Evolutionary conservation across 2,329 filamentous ascomycete species (phyloP).

Genomic region (Microdochium trichocladiopsis): DNA sequence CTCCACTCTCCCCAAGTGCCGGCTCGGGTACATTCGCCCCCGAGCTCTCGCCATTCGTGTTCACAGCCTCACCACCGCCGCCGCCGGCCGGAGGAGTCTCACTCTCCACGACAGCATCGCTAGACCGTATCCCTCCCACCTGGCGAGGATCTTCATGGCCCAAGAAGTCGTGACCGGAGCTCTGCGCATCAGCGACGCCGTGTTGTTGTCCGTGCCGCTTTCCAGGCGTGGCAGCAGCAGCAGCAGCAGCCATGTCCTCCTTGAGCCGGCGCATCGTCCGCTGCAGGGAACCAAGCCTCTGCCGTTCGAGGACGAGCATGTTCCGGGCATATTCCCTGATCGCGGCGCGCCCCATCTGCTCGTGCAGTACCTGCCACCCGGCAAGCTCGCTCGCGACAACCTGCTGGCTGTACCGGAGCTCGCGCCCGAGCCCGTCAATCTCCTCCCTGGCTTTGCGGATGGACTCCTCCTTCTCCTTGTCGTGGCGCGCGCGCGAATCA

Average conservation of each 20-base stretch:
- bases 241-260: not conserved
- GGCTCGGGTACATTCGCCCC: no score
- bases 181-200: not conserved
- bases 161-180: not conserved
- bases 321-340: slow-evolving; percentile 69
- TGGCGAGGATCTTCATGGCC: no score
- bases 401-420: slow-evolving; percentile 87
- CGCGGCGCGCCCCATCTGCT: slow-evolving; percentile 66
- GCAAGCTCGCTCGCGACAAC: slow-evolving; percentile 88
- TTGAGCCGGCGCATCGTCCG: slow-evolving; percentile 55
- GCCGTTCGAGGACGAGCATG: slow-evolving; percentile 74
- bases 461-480: slow-evolving; percentile 78
- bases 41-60: no score
- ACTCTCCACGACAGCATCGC: no score
- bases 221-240: not conserved
- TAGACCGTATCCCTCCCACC: no score
- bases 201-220: not conserved
- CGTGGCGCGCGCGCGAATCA: slow-evolving; percentile 74
- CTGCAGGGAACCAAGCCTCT: slow-evolving; percentile 72
- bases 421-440: slow-evolving; percentile 65
- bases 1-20: no score
- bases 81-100: no score
- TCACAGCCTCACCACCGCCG: no score
- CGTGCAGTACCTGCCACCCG: slow-evolving; percentile 87
- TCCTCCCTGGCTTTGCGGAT: slow-evolving; percentile 65